Evolutionary conservation across 352 stramenopile species (phyloP), one percentile per base, ranked within the genome.

Genomic region (Pythium aquatile): DNA sequence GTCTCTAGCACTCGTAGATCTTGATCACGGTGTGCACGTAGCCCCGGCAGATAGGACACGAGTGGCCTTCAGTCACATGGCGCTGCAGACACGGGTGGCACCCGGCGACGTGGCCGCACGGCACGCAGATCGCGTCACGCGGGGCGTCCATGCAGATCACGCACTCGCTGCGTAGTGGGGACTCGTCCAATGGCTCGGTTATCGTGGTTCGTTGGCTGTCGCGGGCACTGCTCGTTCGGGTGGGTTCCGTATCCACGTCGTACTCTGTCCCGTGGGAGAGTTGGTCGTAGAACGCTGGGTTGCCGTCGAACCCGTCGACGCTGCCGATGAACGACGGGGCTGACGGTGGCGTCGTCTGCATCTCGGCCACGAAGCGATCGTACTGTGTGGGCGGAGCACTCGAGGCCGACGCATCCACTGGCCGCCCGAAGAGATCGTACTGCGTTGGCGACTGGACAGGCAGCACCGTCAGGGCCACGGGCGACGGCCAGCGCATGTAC

Each of bases 41-140:
- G 20, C 54, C 58, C 8, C 70, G 72, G 58, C 81, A 91, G 46
- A 84, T 78, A 6, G 79, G 82, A 39, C 82, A 91, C 28, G 7
- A 28, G 47, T 72, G 54, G 17, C 67, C 29, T 26, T 63, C 29
- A 53, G 77, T 49, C 44, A 65, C 61, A 59, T 77, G 74, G 60
- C n/a, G 66, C 37, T 61, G 54, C 47, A 91, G 70, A 52, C 82
- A 91, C 8, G 57, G 26, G 30, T 75, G 68, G 64, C 82, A 91
- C 16, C 76, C 79, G 10, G 75, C 79, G 49, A 83, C 67, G 68
- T 91, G 82, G 49, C 82, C 82, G 58, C 82, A 91, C 0, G 82
- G 82, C 24, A 85, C 74, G 61, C 82, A 91, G 64, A 89, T 73
- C 20, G 78, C 79, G 56, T 86, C 82, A 16, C 76, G 65, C 46